Evolutionary conservation across 169 alveolate genomes (phyloP), one percentile per base, ranked within the genome.

Genomic region (Eimeria praecox): DNA sequence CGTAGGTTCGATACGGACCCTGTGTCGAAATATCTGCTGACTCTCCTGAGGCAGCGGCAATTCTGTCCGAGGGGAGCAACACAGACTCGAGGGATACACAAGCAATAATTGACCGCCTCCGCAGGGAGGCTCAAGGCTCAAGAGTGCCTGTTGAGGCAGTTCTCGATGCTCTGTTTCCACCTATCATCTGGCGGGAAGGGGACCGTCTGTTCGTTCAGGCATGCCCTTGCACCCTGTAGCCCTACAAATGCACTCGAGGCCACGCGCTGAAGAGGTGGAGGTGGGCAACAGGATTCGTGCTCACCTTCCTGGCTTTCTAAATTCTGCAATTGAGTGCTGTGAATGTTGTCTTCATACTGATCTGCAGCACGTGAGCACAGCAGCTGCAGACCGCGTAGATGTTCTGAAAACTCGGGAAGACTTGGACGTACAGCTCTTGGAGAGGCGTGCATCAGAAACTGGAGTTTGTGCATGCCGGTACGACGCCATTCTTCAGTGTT

Each of bases 401-500:
- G 96, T 94, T 18, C 54, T 94, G 54, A 94, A 94, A 85, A 94
- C 96, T 30, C 96, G 83, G 0, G 96, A 94, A 59, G 94, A 83
- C 44, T 59, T 94, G 8, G 96, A 94, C 64, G 66, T 82, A 44
- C 94, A 94, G 52, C 96, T 94, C 12, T 27, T 94, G n/a, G 87
- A 89, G 66, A 14, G 96, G 8, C 93, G 82, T 18, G 96, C 96
- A 20, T 82, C 94, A n/a, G 96, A 94, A 38, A 82, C 94, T 9
- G 96, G 96, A 27, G 91, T 94, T 16, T 94, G 96, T 54, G 90
- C 96, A 54, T 82, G 90, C 20, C 96, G 96, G 6, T 94, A 94
- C 62, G 96, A 94, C 14, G 94, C 91, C 1, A 49, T 94, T n/a
- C 96, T 94, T 66, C 96, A 94, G 69, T 94, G 96, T 27, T 94